These are phyloP conservation scores for Torulaspora maleeae DNA, from an alignment of 805 yeast species.

Conservation along the genomic window DNA sequence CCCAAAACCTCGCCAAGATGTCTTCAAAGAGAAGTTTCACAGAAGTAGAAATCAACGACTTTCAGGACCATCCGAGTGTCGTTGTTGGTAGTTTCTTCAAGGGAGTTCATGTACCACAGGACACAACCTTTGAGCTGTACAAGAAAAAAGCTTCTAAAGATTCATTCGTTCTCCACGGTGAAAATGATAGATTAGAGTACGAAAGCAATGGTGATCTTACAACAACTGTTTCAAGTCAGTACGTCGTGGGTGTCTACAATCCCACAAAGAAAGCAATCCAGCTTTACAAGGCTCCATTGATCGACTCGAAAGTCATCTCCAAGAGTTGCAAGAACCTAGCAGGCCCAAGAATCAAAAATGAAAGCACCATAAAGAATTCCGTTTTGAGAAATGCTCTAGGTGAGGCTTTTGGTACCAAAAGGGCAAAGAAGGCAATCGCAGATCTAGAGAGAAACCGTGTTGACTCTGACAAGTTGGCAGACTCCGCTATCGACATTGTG, in stretches of 20 bases:
- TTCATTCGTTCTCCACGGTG: conserved; percentile 68
- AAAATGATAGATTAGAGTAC: conserved; percentile 65
- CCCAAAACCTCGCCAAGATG: conserved; percentile 10
- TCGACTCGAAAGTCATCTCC: conserved; percentile 60
- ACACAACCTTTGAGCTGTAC: conserved; percentile 60
- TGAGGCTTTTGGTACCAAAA: conserved; percentile 95
- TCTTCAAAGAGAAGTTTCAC: conserved; percentile 15
- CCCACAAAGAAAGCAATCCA: conserved; percentile 59
- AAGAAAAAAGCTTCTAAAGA: conserved; percentile 38
- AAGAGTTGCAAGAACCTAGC: conserved; percentile 50
- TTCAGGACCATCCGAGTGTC: conserved; percentile 44
- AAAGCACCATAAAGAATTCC: conserved; percentile 43
- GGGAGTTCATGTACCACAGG: conserved; percentile 60
- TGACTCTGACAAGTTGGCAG: conserved; percentile 76
- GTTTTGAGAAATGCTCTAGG: conserved; percentile 81
- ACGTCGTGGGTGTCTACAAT: conserved; percentile 76
- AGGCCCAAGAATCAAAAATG: conserved; percentile 62
- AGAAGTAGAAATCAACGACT: conserved; percentile 33
- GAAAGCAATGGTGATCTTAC: conserved; percentile 49
- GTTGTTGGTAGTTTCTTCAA: conserved; percentile 74
- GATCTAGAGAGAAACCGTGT: conserved; percentile 78
- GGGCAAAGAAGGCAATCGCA: conserved; percentile 84
- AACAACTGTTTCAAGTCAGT: conserved; percentile 40
- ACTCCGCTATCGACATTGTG: conserved; percentile 71
- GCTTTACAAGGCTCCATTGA: conserved; percentile 57